Percentiles rank a stretch among this genome's conserved stretches.
These are phyloP conservation scores for Xerocomellus amylosporus DNA, from an alignment of 768 basidiomycete genomes.

Conservation along the genomic window DNA sequence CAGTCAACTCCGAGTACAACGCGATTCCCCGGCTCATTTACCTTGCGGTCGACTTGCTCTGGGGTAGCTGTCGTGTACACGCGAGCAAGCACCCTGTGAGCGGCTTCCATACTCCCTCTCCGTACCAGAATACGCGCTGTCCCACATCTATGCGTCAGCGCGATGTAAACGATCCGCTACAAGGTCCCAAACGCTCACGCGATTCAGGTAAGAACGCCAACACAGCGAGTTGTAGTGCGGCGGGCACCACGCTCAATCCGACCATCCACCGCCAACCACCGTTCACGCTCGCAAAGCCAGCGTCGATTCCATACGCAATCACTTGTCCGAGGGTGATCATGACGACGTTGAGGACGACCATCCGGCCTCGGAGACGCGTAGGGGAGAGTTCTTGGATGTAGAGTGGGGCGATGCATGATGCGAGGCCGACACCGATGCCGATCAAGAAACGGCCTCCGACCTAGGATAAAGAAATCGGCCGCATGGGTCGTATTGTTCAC, in stretches of 20 bases:
- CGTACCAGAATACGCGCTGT: constrained; percentile 65
- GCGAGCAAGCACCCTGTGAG: constrained; percentile 54
- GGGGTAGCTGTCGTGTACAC: constrained; percentile 68
- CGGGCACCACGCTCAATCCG: constrained; percentile 69
- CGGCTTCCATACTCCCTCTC: constrained; percentile 47
- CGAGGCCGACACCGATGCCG: constrained; percentile 70
- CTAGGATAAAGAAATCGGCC: constrained; percentile 43
- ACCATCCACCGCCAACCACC: constrained; percentile 86
- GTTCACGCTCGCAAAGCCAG: constrained; percentile 55
- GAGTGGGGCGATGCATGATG: constrained; percentile 74
- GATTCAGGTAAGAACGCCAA: constrained; percentile 74
- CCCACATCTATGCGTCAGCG: not conserved
- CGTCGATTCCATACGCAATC: constrained; percentile 71
- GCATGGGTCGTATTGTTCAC: not conserved
- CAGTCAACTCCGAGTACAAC: not conserved
- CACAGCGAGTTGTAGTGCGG: constrained; percentile 57
- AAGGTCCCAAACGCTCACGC: constrained; percentile 44
- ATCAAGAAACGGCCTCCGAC: constrained; percentile 74
- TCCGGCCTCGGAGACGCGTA: constrained; percentile 66
- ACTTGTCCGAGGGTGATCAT: constrained; percentile 82
- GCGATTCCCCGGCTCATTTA: constrained; percentile 14
- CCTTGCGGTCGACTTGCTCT: constrained; percentile 66
- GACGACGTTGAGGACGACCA: constrained; percentile 75
- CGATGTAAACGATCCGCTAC: not conserved
- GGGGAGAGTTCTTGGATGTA: constrained; percentile 85